Evolutionary conservation across 129 eudicot genomes (phyloP).

Genomic region (Glebionis coronaria): DNA sequence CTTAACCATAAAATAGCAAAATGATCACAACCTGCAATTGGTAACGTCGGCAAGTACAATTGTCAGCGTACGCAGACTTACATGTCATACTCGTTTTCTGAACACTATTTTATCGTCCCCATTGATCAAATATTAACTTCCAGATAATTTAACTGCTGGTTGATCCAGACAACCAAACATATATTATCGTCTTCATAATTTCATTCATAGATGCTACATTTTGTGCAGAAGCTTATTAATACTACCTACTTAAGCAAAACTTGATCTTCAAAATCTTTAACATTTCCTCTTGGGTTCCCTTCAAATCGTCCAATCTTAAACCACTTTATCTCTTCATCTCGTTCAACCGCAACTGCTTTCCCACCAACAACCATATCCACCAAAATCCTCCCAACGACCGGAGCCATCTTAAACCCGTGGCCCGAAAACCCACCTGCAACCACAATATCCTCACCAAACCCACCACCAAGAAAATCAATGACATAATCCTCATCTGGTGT

Average conservation of each 20-base stretch:
- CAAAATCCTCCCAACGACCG: slow-evolving; percentile 61
- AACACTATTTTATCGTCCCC: no score
- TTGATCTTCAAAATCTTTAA: slow-evolving; percentile 62
- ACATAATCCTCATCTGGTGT: slow-evolving; percentile 89
- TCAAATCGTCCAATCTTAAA: slow-evolving; percentile 65
- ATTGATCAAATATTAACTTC: no score
- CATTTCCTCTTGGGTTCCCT: slow-evolving; percentile 53
- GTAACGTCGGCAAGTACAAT: no score
- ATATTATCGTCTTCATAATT: no score
- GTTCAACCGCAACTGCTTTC: slow-evolving; percentile 29
- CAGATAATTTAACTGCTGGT: no score
- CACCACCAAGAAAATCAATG: slow-evolving; percentile 85
- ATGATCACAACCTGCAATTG: no score
- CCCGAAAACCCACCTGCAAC: slow-evolving; percentile 93
- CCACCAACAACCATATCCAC: slow-evolving; percentile 58
- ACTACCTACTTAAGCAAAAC: slow-evolving; percentile 17
- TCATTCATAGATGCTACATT: no score
- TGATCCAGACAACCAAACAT: no score
- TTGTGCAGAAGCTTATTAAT: no score
- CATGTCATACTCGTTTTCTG: no score
- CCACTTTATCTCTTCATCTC: slow-evolving; percentile 38
- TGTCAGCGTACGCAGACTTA: no score
- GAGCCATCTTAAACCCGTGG: slow-evolving; percentile 96
- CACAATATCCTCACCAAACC: slow-evolving; percentile 66
- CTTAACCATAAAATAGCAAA: no score